Evolutionary conservation across 2,329 filamentous ascomycete species (phyloP).

Genomic region (Geosmithia morbida): DNA sequence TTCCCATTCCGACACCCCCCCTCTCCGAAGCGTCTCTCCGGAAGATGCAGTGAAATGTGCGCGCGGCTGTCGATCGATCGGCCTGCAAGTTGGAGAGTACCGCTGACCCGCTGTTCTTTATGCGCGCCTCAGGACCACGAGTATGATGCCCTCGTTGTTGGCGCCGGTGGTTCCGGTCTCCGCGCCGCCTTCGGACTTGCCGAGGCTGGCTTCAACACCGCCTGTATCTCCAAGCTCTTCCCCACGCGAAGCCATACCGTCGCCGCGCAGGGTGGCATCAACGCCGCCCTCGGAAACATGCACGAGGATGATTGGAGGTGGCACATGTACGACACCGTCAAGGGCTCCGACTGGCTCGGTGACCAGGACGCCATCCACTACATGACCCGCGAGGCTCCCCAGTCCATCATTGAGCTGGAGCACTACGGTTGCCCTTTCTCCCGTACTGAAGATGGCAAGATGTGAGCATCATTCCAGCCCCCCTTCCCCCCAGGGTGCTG

Average conservation of each 20-base stretch:
- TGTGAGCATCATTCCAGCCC: conserved; percentile 35
- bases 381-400: conserved; percentile 90
- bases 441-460: conserved; percentile 89
- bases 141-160: conserved; percentile 93
- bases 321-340: conserved; percentile 99
- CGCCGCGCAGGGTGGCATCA: conserved; percentile 72
- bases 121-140: conserved; percentile 63
- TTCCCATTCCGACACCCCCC: conserved; percentile 12
- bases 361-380: conserved; percentile 98
- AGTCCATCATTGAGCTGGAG: conserved; percentile 86
- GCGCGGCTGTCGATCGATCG: too few relatives aligned
- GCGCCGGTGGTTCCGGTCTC: conserved; percentile 68
- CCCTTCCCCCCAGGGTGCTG: not conserved
- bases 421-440: conserved; percentile 97
- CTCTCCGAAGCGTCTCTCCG: conserved; percentile 12
- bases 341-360: conserved; percentile 93
- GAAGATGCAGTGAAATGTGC: not conserved
- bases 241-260: conserved; percentile 77
- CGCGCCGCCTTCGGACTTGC: conserved; percentile 76
- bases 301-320: conserved; percentile 97
- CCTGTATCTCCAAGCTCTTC: conserved; percentile 78
- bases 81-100: too few relatives aligned
- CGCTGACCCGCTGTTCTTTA: not conserved
- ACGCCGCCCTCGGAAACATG: conserved; percentile 86
- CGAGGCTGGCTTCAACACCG: conserved; percentile 80